Percentiles rank a stretch among this genome's conserved stretches.
phyloP scores from a whole-genome alignment of 495 filamentous ascomycete species.

The Diplogelasinospora grovesii region DNA sequence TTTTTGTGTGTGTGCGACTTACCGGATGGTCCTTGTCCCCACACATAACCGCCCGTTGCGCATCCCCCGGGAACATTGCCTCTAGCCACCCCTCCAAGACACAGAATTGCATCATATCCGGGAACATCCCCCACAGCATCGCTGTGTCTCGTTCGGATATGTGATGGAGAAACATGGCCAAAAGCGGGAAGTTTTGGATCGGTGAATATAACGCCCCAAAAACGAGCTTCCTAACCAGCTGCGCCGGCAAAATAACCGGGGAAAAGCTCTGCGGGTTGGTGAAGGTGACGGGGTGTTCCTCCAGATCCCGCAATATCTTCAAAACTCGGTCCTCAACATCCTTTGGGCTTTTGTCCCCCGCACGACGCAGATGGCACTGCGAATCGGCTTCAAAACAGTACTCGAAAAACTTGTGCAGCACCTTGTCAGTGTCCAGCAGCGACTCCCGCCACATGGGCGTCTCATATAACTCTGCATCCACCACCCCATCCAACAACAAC shows the following conservation, averaged over 20 bases:
- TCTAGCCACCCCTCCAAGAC: slow-evolving; percentile 28
- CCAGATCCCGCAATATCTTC: slow-evolving; percentile 30
- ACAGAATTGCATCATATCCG: slow-evolving; percentile 22
- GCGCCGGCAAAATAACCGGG: slow-evolving; percentile 29
- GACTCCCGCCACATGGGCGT: slow-evolving; percentile 25
- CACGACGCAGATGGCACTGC: slow-evolving; percentile 28
- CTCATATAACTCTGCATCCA: slow-evolving; percentile 33
- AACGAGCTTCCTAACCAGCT: slow-evolving; percentile 26
- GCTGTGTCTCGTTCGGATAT: slow-evolving; percentile 14
- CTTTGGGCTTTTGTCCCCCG: slow-evolving; percentile 29
- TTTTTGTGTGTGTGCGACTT: background rate
- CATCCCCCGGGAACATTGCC: slow-evolving; percentile 41
- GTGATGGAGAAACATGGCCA: slow-evolving; percentile 25
- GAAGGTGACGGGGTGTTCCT: slow-evolving; percentile 42
- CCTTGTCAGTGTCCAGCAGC: slow-evolving; percentile 35
- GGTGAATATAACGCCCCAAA: slow-evolving; percentile 34
- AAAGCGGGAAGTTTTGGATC: slow-evolving; percentile 18
- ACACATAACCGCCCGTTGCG: slow-evolving; percentile 38
- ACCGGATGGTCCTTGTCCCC: slow-evolving; percentile 38
- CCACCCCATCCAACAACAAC: slow-evolving; percentile 34
- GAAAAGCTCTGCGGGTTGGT: slow-evolving; percentile 23
- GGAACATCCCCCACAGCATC: slow-evolving; percentile 3
- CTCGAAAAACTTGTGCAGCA: slow-evolving; percentile 31
- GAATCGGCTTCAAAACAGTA: slow-evolving; percentile 29
- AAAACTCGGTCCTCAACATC: slow-evolving; percentile 40